phyloP scores from a whole-genome alignment of 2,329 filamentous ascomycete genomes.

The Elsinoe perseae region DNA sequence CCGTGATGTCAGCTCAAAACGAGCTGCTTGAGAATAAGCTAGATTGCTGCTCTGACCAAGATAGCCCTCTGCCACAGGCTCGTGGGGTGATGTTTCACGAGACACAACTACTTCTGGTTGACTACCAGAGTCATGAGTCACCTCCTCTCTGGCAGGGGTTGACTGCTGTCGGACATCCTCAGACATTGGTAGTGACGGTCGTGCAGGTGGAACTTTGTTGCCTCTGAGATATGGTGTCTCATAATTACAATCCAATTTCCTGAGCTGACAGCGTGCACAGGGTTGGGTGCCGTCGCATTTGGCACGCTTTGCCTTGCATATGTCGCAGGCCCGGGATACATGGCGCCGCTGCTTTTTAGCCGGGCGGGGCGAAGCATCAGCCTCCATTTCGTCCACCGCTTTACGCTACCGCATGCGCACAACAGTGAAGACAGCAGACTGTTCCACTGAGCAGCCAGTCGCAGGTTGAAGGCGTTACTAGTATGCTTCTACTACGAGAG shows the following conservation, averaged over 20 bases:
- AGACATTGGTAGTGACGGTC: neutral
- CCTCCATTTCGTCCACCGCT: neutral
- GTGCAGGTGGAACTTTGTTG: neutral
- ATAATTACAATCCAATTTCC: conserved; percentile 39
- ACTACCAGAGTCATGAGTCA: neutral
- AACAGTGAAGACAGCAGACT: too few relatives aligned
- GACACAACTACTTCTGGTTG: neutral
- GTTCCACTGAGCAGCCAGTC: too few relatives aligned
- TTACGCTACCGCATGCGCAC: too few relatives aligned
- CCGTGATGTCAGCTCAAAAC: neutral
- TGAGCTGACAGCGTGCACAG: conserved; percentile 31
- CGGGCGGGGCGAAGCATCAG: neutral
- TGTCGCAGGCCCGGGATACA: conserved; percentile 25
- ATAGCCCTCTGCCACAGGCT: neutral
- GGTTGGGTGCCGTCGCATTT: conserved; percentile 36
- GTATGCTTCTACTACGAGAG: too few relatives aligned
- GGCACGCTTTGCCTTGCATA: conserved; percentile 33
- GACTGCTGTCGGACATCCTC: neutral
- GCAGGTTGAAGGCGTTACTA: too few relatives aligned
- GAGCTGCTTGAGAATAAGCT: conserved; percentile 2
- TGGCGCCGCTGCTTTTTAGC: conserved; percentile 16
- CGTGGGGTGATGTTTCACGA: neutral
- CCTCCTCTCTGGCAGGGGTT: neutral
- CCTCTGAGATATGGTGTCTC: conserved; percentile 44
- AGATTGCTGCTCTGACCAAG: conserved; percentile 9